A percentile compares a stretch with the other conserved stretches of the same genome.
phyloP scores from a whole-genome alignment of 2,329 filamentous ascomycete genomes.

The Colletotrichum tropicicola region DNA sequence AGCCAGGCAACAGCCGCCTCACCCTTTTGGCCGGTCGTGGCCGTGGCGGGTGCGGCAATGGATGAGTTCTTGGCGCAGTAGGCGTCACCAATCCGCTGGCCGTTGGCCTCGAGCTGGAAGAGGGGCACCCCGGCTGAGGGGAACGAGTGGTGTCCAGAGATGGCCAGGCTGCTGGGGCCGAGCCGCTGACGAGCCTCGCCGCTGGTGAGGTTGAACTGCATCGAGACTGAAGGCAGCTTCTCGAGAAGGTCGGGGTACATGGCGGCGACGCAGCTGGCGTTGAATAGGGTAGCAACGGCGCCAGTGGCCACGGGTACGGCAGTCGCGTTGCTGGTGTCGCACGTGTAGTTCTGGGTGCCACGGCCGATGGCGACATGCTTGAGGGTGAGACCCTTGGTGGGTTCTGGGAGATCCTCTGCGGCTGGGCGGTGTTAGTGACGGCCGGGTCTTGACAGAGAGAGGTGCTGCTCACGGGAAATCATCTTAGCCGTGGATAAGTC shows the following conservation, averaged over 20 bases:
- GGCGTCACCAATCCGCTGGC: conserved; percentile 65
- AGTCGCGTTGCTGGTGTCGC: conserved; percentile 67
- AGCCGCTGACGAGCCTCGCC: conserved; percentile 38
- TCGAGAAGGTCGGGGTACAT: conserved; percentile 73
- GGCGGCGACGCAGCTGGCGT: conserved; percentile 82
- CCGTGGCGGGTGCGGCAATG: conserved; percentile 68
- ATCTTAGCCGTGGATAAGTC: conserved; percentile 63
- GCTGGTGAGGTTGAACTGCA: conserved; percentile 68
- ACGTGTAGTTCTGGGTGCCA: conserved; percentile 95
- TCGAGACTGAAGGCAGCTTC: conserved; percentile 71
- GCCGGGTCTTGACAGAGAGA: not conserved
- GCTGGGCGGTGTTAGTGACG: conserved; percentile 48
- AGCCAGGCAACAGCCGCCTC: conserved; percentile 83
- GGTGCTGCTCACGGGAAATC: conserved; percentile 52
- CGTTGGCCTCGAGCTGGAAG: conserved; percentile 77
- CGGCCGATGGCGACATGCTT: conserved; percentile 86
- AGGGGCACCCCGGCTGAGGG: conserved; percentile 73
- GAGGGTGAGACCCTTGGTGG: conserved; percentile 68
- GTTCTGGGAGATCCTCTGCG: conserved; percentile 67
- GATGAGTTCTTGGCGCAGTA: conserved; percentile 70
- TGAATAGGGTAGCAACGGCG: conserved; percentile 86
- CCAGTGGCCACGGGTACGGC: conserved; percentile 73
- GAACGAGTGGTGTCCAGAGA: conserved; percentile 88
- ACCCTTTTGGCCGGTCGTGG: conserved; percentile 67
- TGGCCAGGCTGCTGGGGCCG: conserved; percentile 67